Evolutionary conservation across 2,329 filamentous ascomycete species (phyloP).

Genomic region (Exophiala phaeomuriformis): DNA sequence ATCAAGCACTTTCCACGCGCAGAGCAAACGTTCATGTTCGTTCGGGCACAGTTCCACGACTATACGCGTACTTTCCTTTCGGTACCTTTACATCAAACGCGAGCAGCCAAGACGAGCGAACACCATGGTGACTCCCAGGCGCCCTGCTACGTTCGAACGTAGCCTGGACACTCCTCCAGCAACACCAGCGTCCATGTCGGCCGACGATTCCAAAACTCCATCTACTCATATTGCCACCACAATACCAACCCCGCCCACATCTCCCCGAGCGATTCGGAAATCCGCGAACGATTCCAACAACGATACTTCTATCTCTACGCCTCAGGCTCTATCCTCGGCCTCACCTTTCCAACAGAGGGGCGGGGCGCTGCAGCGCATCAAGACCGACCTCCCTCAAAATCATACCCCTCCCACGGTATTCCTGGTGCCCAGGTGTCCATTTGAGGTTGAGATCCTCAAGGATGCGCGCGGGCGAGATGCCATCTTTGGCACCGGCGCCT

Average conservation of each 20-base stretch:
- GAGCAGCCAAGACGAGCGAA: not conserved
- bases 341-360: not conserved
- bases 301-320: not conserved
- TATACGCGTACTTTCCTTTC: too few species aligned
- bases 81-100: too few species aligned
- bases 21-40: too few species aligned
- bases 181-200: conserved; percentile 7
- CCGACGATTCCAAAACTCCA: conserved; percentile 1
- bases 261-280: conserved; percentile 9
- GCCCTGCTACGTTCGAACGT: conserved; percentile 10
- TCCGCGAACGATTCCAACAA: conserved; percentile 13
- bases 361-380: conserved; percentile 6
- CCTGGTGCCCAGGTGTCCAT: conserved; percentile 20
- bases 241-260: conserved; percentile 22
- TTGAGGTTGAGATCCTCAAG: conserved; percentile 20
- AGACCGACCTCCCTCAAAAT: conserved; percentile 5
- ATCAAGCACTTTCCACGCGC: too few species aligned
- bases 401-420: not conserved
- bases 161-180: conserved; percentile 18
- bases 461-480: conserved; percentile 28
- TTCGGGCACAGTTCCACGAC: too few species aligned
- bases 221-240: conserved; percentile 1
- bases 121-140: conserved; percentile 11
- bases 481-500: conserved; percentile 41
- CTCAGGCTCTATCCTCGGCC: not conserved